Base-by-base conservation (phyloP, 306 rosid species). In the Arachis stenosperma region DNA sequence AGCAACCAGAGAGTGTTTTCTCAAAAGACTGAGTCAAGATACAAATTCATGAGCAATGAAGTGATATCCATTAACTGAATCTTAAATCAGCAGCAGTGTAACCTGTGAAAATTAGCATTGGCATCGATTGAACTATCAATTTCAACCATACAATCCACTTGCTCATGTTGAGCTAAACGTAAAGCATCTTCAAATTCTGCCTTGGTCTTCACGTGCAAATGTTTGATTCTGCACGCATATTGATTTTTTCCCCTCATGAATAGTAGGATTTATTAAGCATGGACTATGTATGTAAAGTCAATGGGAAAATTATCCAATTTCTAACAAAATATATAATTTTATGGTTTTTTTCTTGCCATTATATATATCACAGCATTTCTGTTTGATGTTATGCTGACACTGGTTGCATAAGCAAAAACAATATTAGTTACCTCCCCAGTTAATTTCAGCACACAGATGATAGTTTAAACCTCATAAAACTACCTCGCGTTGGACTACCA, bases 81-180 rank as follows among this genome's bases (percentile, higher is more conserved):
- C 15, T 70, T 68, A 62, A 53, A 47, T 51, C 61, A 75, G 66
- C 62, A 78, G 78, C 51, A 65, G 50, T 33, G 4, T 37, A 77
- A 88, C 98, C 98, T 93, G 94, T 91, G 97, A 75, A 88, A 89
- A 69, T 78, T 81, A 40, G 98, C 86, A 78, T 90, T 93, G 84
- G 84, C 75, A 56, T 85, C 91, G 71, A 93, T 89, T 76, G 89
- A 86, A 82, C 98, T 86, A 79, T 83, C 90, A 57, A 93, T 88
- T 84, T 93, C 98, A 71, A 93, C 79, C 65, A 93, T 61, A 78
- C 78, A 85, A 71, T 93, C 97, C 72, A 63, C 65, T 50, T 75
- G 85, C 68, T 84, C 92, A 62, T 82, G 51, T 73, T 85, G 87
- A 73, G 89, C 85, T 52, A 73, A 78, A 60, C 53, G 14, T 52